Base-by-base conservation (phyloP, 2,329 filamentous ascomycete genomes). In the Monosporascus sp. region DNA sequence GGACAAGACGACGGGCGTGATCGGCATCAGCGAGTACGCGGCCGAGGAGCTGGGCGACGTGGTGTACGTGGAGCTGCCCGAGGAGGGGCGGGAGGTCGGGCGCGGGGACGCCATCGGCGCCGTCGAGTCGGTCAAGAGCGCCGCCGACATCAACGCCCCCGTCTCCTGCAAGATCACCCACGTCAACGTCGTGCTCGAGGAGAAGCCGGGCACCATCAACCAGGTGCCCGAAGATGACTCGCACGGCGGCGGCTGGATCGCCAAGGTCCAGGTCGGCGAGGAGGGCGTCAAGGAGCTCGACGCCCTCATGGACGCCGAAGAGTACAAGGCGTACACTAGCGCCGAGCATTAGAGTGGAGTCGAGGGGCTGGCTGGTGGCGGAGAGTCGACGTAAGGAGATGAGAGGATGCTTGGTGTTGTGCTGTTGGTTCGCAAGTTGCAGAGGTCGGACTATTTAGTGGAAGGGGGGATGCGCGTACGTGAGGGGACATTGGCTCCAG, bases 71-170 rank as follows among this genome's bases (percentile, higher is more conserved):
- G 94, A 99, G 79, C 87, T 99, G 31, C 94, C 94, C 52, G 78
- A 86, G 61, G 68, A 79, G 52, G 86, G 84, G 60, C 76, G 85
- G 62, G 82, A 86, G 64, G 81, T 96, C 56, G 73, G 74, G 54
- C 81, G 85, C 53, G 91, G 91, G 65, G 93, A 97, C 68, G 80
- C 88, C 59, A 88, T 97, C 62, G 94, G 94, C 61, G 91, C 93
- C 55, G 93, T 99, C 63, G 94, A 99, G 78, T 97, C 91, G 3
- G 94, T 99, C 72, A 99, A 99, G 81, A 94, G 88, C 57, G 94
- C 94, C n/a, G 93, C 90, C 58, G 94, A 99, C 71, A 96, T 99
- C 78, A 88, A 96, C 75, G 86, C 90, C 15, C 94, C 94, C 18
- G 82, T 97, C 60, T 75, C 80, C 50, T 93, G 93, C 68, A 88